phyloP scores from a whole-genome alignment of 352 stramenopile genomes.

The Phytophthora tubulina region DNA sequence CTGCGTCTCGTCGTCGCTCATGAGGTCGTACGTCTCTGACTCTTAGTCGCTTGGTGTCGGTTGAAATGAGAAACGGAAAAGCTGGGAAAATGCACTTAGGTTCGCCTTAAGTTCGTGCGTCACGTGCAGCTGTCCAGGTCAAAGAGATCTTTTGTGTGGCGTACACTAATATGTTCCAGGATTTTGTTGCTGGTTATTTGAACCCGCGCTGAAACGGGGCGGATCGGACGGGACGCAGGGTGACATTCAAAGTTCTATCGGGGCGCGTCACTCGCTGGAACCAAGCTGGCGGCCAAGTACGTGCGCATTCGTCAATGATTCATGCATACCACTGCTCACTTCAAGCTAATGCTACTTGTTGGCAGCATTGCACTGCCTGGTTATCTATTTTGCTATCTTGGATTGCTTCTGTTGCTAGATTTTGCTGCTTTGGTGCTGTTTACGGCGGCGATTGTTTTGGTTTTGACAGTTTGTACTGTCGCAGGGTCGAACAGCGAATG shows the following conservation, averaged over 20 bases:
- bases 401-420: too few species aligned
- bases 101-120: conserved; percentile 10
- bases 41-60: conserved; percentile 16
- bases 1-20: conserved; percentile 29
- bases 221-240: neutral
- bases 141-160: conserved; percentile 2
- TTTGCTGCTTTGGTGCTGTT: too few species aligned
- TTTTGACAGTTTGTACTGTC: too few species aligned
- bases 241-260: neutral
- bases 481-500: too few species aligned
- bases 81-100: conserved; percentile 12
- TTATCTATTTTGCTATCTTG: too few species aligned
- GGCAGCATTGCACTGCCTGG: too few species aligned
- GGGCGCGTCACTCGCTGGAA: conserved; percentile 7
- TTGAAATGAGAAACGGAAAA: conserved; percentile 35
- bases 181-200: conserved; percentile 8
- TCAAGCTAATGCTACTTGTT: too few species aligned
- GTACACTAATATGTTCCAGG: neutral
- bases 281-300: conserved; percentile 12
- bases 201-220: conserved; percentile 3
- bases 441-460: too few species aligned
- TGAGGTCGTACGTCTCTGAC: conserved; percentile 24
- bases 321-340: neutral
- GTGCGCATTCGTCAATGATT: neutral
- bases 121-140: neutral